These are phyloP conservation scores for Cryptomeria japonica DNA, from an alignment of 75 land plant genomes.

Conservation along the genomic window DNA sequence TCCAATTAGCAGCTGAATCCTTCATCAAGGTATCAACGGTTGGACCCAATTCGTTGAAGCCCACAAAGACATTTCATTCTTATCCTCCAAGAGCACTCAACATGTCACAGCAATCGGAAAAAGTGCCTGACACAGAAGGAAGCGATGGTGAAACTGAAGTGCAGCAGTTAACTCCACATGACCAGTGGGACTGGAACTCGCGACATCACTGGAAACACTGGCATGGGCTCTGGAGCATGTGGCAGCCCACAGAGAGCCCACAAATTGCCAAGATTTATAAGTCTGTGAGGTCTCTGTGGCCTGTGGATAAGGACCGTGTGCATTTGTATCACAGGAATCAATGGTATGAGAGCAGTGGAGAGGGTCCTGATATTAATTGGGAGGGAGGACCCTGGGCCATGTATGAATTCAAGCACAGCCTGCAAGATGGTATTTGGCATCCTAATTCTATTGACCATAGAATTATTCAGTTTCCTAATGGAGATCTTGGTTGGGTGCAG, in stretches of 20 bases:
- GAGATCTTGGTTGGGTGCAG: conserved; percentile 51
- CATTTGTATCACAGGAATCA: conserved; percentile 44
- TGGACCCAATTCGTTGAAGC: background rate
- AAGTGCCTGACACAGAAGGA: conserved; percentile 27
- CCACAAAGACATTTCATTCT: no score
- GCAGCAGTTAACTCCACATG: conserved; percentile 33
- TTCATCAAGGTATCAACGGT: background rate
- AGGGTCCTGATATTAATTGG: conserved; percentile 37
- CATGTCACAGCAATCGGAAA: background rate
- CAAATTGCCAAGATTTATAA: conserved; percentile 26
- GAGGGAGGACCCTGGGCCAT: conserved; percentile 48
- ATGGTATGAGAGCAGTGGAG: conserved; percentile 42
- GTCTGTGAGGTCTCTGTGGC: conserved; percentile 46
- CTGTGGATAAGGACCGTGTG: conserved; percentile 26
- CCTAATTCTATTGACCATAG: conserved; percentile 35
- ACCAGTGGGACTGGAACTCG: conserved; percentile 44
- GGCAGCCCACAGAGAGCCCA: conserved; percentile 18
- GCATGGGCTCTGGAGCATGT: conserved; percentile 45
- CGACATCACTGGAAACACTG: conserved; percentile 50
- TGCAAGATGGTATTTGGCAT: conserved; percentile 37
- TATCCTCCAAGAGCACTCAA: background rate
- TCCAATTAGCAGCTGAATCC: background rate
- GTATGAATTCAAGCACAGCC: conserved; percentile 26
- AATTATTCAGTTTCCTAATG: conserved; percentile 34
- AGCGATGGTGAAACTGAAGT: background rate